A percentile compares a stretch with the other conserved stretches of the same genome.
phyloP scores from a whole-genome alignment of 2,329 filamentous ascomycete species.

The Dothiorella sarmentorum region DNA sequence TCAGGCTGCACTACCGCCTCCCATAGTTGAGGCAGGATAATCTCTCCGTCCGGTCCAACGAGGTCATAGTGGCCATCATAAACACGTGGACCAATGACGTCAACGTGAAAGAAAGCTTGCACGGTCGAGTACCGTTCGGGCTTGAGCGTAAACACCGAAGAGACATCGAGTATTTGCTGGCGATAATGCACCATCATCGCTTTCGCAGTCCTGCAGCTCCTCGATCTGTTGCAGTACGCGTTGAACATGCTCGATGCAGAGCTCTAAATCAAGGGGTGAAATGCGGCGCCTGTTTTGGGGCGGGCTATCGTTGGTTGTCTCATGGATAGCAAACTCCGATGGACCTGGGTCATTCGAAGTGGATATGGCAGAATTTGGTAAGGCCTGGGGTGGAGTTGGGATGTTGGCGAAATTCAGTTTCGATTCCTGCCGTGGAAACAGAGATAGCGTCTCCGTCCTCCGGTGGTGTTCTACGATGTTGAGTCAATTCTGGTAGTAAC shows the following conservation, averaged over 20 bases:
- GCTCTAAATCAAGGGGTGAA: background rate
- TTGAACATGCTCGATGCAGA: background rate
- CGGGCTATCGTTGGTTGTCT: no score
- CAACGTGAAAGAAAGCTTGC: conserved; percentile 80
- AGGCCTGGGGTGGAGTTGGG: no score
- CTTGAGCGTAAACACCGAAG: background rate
- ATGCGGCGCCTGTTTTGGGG: no score
- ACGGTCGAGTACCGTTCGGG: conserved; percentile 50
- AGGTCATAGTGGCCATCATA: conserved; percentile 47
- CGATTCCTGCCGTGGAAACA: no score
- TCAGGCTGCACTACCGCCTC: conserved; percentile 47
- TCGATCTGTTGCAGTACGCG: background rate
- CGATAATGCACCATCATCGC: background rate
- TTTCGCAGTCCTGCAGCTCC: background rate
- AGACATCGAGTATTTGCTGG: background rate
- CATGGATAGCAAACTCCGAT: no score
- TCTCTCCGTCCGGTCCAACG: conserved; percentile 46
- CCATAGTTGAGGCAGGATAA: conserved; percentile 49
- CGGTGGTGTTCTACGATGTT: background rate
- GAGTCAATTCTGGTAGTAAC: no score
- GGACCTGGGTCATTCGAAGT: background rate
- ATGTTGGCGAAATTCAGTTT: no score
- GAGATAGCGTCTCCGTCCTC: background rate
- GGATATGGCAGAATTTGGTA: background rate
- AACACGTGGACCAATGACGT: conserved; percentile 45